These are phyloP conservation scores for Westerdykella aurantiaca DNA, from an alignment of 2,329 filamentous ascomycete genomes.

Conservation along the genomic window DNA sequence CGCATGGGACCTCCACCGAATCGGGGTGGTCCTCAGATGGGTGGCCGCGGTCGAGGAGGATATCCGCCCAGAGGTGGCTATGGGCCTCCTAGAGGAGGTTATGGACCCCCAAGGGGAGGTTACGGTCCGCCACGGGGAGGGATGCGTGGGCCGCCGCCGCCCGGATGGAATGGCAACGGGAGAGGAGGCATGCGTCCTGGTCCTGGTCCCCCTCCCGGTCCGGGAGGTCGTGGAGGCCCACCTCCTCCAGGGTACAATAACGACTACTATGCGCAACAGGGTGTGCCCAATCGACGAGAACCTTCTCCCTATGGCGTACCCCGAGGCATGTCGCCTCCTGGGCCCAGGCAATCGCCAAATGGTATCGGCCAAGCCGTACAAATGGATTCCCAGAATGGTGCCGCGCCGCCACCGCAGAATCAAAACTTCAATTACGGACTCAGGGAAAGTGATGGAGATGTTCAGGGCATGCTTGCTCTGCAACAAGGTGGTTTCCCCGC, in stretches of 20 bases:
- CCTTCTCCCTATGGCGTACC: constrained; percentile 33
- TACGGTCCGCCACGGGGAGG: constrained; percentile 27
- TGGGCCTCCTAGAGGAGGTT: constrained; percentile 32
- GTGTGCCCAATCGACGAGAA: constrained; percentile 39
- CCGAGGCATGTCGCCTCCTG: constrained; percentile 56
- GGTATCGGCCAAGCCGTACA: constrained; percentile 64
- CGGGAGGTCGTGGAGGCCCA: constrained; percentile 36
- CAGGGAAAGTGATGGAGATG: constrained; percentile 62
- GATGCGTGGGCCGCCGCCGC: constrained; percentile 38
- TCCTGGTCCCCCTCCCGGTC: constrained; percentile 20
- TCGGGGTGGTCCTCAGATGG: constrained; percentile 37
- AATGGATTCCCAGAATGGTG: constrained; percentile 60
- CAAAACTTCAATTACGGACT: constrained; percentile 35
- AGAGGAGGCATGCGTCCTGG: constrained; percentile 30
- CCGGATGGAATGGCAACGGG: constrained; percentile 35
- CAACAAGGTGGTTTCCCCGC: constrained; percentile 48
- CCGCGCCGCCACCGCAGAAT: constrained; percentile 15
- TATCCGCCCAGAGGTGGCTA: constrained; percentile 34
- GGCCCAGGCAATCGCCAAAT: constrained; percentile 31
- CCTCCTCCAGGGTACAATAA: constrained; percentile 39
- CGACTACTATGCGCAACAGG: constrained; percentile 34
- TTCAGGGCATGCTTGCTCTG: constrained; percentile 66
- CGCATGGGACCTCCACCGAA: constrained; percentile 36
- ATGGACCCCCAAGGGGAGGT: constrained; percentile 14
- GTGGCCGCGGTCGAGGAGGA: constrained; percentile 37